Percentiles rank a stretch among this genome's conserved stretches.
These are phyloP conservation scores for Auricularia sp. DNA, from an alignment of 768 basidiomycete species.

Conservation along the genomic window DNA sequence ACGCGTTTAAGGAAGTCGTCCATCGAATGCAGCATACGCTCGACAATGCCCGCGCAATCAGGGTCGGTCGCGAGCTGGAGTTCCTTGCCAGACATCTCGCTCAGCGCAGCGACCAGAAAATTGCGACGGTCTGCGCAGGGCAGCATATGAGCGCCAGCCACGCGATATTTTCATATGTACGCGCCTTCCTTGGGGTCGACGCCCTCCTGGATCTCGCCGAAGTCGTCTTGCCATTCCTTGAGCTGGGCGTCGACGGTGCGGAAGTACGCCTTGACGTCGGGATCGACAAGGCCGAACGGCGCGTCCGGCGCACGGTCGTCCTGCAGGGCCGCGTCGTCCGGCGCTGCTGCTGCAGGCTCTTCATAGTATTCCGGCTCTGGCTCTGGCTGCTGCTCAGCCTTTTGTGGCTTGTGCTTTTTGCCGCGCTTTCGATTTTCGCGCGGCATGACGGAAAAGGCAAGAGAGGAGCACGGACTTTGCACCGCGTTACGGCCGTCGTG, in stretches of 20 bases:
- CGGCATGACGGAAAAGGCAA: conserved; percentile 38
- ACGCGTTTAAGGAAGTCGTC: conserved; percentile 93
- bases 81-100: conserved; percentile 82
- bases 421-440: conserved; percentile 67
- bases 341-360: conserved; percentile 15
- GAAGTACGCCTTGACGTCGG: conserved; percentile 89
- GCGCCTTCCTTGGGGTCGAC: conserved; percentile 18
- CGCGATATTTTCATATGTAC: conserved; percentile 1
- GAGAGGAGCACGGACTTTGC: not conserved
- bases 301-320: conserved; percentile 42
- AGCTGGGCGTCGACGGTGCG: conserved; percentile 80
- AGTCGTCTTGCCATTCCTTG: conserved; percentile 68
- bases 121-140: conserved; percentile 49
- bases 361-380: conserved; percentile 14
- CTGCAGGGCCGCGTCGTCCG: conserved; percentile 25
- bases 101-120: conserved; percentile 73
- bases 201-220: conserved; percentile 29
- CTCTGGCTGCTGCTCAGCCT: conserved; percentile 18
- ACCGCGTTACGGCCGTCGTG: too few species aligned
- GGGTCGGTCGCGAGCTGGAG: conserved; percentile 86
- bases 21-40: conserved; percentile 86
- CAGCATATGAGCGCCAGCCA: not conserved
- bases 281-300: conserved; percentile 84
- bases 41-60: conserved; percentile 83
- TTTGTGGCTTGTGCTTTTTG: conserved; percentile 55